Conservation (phyloP, 805 yeast genomes). For the Spencermartinsiella europaea region DNA sequence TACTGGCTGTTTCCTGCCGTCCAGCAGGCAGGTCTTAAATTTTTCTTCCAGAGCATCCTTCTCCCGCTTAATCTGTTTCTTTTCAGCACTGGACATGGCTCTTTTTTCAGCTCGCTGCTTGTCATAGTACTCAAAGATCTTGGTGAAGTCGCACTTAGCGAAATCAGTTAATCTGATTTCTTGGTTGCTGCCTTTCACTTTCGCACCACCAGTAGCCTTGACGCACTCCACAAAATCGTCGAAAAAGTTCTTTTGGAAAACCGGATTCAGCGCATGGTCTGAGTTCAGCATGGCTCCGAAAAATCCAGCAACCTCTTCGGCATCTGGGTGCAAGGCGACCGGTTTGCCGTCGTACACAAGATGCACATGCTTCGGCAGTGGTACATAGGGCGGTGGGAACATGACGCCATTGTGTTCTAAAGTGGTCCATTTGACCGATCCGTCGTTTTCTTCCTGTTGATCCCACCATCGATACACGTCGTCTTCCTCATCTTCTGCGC, state of each 20-base stretch:
- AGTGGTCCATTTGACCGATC: constrained; percentile 78
- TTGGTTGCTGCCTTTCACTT: constrained; percentile 18
- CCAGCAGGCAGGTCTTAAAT: constrained; percentile 70
- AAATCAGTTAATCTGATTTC: constrained; percentile 49
- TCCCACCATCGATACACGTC: constrained; percentile 76
- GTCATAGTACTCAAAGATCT: constrained; percentile 70
- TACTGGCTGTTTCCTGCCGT: constrained; percentile 86
- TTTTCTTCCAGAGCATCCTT: constrained; percentile 75
- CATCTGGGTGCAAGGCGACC: constrained; percentile 67
- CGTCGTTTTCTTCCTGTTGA: constrained; percentile 54
- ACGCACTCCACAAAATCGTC: constrained; percentile 67
- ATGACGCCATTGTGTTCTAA: constrained; percentile 86
- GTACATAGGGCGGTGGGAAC: constrained; percentile 89
- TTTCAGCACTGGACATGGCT: constrained; percentile 62
- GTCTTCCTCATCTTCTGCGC: constrained; percentile 50
- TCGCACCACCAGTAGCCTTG: constrained; percentile 63
- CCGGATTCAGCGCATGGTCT: constrained; percentile 84
- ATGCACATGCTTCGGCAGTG: constrained; percentile 72
- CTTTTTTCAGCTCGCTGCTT: constrained; percentile 66
- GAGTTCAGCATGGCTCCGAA: constrained; percentile 77
- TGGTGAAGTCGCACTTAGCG: constrained; percentile 68
- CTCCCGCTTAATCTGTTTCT: constrained; percentile 65
- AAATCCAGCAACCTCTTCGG: constrained; percentile 96
- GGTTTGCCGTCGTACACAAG: constrained; percentile 72
- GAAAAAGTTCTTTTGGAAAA: constrained; percentile 83